These are phyloP conservation scores for Setaria viridis DNA, from an alignment of 202 grass and related monocot genomes.

Conservation along the genomic window DNA sequence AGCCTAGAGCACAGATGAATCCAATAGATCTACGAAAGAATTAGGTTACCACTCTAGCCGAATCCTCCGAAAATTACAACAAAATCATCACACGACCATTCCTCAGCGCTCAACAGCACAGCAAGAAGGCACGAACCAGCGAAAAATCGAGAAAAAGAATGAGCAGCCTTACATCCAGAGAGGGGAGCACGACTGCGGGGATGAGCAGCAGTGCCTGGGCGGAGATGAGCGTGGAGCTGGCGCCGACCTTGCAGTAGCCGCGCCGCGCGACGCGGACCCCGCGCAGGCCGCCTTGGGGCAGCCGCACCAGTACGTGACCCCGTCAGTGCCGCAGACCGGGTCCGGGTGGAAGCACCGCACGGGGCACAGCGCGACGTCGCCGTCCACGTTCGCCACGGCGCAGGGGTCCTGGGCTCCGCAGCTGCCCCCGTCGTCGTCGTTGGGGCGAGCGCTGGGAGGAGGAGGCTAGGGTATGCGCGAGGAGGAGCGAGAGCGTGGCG, in stretches of 20 bases:
- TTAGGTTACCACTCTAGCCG: conserved; percentile 19
- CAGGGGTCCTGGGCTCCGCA: conserved; percentile 54
- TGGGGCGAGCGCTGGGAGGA: conserved; percentile 12
- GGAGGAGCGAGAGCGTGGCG: conserved; percentile 45
- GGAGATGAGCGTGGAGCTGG: conserved; percentile 57
- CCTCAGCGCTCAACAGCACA: conserved; percentile 12
- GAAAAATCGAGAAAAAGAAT: neutral
- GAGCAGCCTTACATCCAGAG: neutral
- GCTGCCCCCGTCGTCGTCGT: neutral
- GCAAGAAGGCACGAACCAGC: neutral
- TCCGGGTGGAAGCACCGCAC: conserved; percentile 81
- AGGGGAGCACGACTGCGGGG: neutral
- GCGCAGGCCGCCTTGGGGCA: conserved; percentile 80
- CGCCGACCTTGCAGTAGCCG: conserved; percentile 82
- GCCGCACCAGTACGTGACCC: conserved; percentile 86
- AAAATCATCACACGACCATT: conserved; percentile 20
- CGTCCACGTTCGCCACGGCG: conserved; percentile 46
- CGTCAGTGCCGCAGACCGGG: conserved; percentile 77
- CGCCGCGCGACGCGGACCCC: conserved; percentile 60
- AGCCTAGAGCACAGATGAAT: conserved; percentile 29
- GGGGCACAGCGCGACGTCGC: conserved; percentile 52
- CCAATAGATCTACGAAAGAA: conserved; percentile 46
- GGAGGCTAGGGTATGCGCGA: conserved; percentile 60
- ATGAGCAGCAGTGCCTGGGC: conserved; percentile 84
- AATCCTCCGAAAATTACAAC: conserved; percentile 31